Base-by-base conservation (phyloP, 139 green algal species). In the Chlamydomonas schloesseri region DNA sequence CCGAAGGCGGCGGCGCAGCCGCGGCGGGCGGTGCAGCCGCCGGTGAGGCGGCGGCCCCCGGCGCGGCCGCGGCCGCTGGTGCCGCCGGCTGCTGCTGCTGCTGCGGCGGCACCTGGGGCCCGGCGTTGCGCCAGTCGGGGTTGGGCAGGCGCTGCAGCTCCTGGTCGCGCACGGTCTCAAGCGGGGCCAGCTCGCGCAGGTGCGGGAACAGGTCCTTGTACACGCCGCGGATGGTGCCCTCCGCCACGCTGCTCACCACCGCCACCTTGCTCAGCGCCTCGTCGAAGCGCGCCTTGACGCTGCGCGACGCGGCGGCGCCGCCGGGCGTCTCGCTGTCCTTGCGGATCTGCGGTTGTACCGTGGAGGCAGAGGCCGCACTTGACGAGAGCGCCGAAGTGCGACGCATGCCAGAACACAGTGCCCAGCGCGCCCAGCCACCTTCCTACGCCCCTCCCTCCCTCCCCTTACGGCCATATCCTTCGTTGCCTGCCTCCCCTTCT, bases 161-260 rank as follows among this genome's bases (percentile, higher is more conserved):
- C 68, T 88, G 70, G 15, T 67, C 23, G 26, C 58, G 79, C 26
- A 71, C 76, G 1, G 71, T n/a, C 36, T 42, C 28, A 3, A 71
- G 1, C 17, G 88, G 88, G 60, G 89, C 33, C 71, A 91, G 75
- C 37, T 55, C 33, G n/a, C 29, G 24, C 34, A 86, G 62, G 62
- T 91, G 36, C 17, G 87, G 81, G 72, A 77, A 90, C 24, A 90
- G 47, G 58, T 90, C 81, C 37, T 86, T 89, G 76, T 95, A 95
- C 23, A 92, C 90, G n/a, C 71, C 81, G 13, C 71, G 71, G 60
- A 96, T 93, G 36, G 94, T 96, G 33, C 70, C 86, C 50, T 96
- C 89, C 6, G 91, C 89, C 34, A 96, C 93, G 31, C 87, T 86
- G 53, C 90, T 91, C 11, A 92, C 90, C 6, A 86, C 68, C 36